Evolutionary conservation across 1,284 basidiomycete genomes (phyloP).

Genomic region (Sanguinoderma infundibulare): DNA sequence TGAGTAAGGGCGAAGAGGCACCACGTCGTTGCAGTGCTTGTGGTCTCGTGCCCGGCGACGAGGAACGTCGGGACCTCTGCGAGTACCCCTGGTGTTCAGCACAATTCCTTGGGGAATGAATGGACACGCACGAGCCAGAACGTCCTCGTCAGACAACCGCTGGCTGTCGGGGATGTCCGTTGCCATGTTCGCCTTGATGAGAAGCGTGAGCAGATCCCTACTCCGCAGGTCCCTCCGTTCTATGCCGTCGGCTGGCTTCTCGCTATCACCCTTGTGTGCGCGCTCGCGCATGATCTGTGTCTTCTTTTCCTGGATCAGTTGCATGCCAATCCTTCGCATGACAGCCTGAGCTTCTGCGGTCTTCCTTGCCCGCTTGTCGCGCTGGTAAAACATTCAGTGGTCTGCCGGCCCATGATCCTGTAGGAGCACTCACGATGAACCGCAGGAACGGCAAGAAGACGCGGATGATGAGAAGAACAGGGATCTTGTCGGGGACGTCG

Average conservation of each 20-base stretch:
- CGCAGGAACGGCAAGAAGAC: conserved; percentile 17
- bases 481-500: not conserved
- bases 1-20: conserved; percentile 67
- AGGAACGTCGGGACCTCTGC: conserved; percentile 44
- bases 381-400: not conserved
- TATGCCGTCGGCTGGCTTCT: conserved; percentile 55
- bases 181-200: conserved; percentile 54
- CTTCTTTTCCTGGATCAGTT: conserved; percentile 47
- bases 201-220: conserved; percentile 38
- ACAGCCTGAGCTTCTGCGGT: conserved; percentile 29
- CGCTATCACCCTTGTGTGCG: conserved; percentile 14
- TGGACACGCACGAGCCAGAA: conserved; percentile 53
- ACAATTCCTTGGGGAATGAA: too few relatives aligned
- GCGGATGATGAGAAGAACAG: conserved; percentile 13
- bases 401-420: too few relatives aligned
- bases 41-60: conserved; percentile 80
- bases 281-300: conserved; percentile 46
- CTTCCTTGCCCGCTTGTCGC: not conserved
- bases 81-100: too few relatives aligned
- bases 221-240: conserved; percentile 56
- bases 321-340: conserved; percentile 40
- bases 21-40: conserved; percentile 50
- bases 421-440: conserved; percentile 16
- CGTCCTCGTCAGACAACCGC: conserved; percentile 56
- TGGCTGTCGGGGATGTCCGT: conserved; percentile 46